Evolutionary conservation across 78 protist species (phyloP).

Genomic region (Trichosphaerium sp.): DNA sequence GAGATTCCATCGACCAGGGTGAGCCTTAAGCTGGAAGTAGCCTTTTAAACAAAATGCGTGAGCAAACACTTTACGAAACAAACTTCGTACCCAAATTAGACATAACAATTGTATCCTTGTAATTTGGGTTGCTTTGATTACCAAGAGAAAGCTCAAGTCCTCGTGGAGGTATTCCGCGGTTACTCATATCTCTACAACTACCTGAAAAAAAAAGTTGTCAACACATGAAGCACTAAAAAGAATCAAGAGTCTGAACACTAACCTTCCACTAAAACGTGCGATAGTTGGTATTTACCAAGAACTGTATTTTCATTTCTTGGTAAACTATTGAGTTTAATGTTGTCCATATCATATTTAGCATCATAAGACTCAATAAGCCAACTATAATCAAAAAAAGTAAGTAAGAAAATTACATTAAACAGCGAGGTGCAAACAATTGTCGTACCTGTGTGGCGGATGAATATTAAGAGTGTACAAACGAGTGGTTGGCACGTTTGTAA

Average conservation of each 20-base stretch:
- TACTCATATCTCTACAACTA: no score
- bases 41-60: no score
- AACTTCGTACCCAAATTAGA: no score
- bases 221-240: conserved; percentile 14
- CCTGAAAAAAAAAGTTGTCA: no score
- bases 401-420: no score
- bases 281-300: conserved; percentile 6
- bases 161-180: conserved; percentile 1
- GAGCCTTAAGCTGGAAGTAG: conserved; percentile 76
- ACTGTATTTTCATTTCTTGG: background rate
- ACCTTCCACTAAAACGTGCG: background rate
- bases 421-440: no score
- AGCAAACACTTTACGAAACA: no score
- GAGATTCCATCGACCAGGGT: conserved; percentile 69
- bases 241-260: background rate
- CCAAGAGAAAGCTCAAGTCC: conserved; percentile 37
- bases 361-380: conserved; percentile 9
- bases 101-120: conserved; percentile 56
- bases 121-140: background rate
- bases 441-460: conserved; percentile 8
- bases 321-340: conserved; percentile 6
- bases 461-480: background rate
- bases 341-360: conserved; percentile 44
- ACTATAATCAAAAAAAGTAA: no score
- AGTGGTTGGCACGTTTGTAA: background rate